Percentiles rank a stretch among this genome's conserved stretches.
These are phyloP conservation scores for Melampsora larici-populina DNA, from an alignment of 1,284 basidiomycete species.

Conservation along the genomic window DNA sequence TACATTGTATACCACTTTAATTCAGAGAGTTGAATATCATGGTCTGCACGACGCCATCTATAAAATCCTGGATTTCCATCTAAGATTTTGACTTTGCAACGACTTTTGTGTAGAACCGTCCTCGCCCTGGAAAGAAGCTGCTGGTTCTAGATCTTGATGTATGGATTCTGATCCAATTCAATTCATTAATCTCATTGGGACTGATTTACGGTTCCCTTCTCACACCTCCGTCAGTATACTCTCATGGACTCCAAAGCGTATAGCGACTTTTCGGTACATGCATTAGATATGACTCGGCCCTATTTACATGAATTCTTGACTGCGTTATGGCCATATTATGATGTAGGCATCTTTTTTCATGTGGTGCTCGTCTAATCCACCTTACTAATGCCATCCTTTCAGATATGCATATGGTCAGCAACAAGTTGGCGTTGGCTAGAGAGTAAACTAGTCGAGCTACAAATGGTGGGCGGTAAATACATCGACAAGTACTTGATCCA, in stretches of 20 bases:
- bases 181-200: background rate
- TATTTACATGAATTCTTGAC: slow-evolving; percentile 70
- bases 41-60: slow-evolving; percentile 5
- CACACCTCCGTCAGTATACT: slow-evolving; percentile 20
- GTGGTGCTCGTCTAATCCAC: slow-evolving; percentile 72
- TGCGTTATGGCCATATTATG: slow-evolving; percentile 51
- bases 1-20: background rate
- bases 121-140: slow-evolving; percentile 68
- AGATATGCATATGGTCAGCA: slow-evolving; percentile 59
- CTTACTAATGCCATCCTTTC: slow-evolving; percentile 60
- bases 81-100: background rate
- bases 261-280: slow-evolving; percentile 38
- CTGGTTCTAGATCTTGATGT: slow-evolving; percentile 82
- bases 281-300: slow-evolving; percentile 41
- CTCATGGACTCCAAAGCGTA: slow-evolving; percentile 44
- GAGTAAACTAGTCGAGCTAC: slow-evolving; percentile 80
- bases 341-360: slow-evolving; percentile 46
- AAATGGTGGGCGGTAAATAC: slow-evolving; percentile 68
- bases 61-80: background rate
- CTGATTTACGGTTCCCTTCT: background rate
- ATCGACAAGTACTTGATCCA: slow-evolving; percentile 62
- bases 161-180: slow-evolving; percentile 60
- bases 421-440: slow-evolving; percentile 90
- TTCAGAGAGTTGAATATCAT: slow-evolving; percentile 66
- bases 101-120: slow-evolving; percentile 37